These are phyloP conservation scores for Xylaria bambusicola DNA, from an alignment of 495 filamentous ascomycete species.

Conservation along the genomic window DNA sequence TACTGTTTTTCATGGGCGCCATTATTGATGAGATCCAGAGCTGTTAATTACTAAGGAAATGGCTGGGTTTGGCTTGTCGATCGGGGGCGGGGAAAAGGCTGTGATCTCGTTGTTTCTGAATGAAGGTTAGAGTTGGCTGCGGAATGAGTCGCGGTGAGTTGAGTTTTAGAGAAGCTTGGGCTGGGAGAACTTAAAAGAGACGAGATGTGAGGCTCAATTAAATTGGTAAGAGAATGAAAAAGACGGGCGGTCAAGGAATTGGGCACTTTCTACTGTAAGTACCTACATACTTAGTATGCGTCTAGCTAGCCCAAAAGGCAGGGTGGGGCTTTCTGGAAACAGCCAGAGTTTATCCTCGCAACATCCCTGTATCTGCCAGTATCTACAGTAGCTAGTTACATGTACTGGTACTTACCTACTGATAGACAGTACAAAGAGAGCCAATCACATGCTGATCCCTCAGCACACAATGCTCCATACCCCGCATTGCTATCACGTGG, in stretches of 20 bases:
- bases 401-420: too few relatives aligned
- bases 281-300: too few relatives aligned
- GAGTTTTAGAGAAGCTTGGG: too few relatives aligned
- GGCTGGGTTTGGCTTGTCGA: neutral
- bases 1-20: conserved; percentile 65
- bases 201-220: conserved; percentile 9
- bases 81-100: neutral
- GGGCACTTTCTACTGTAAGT: too few relatives aligned
- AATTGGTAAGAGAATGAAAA: neutral
- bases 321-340: neutral
- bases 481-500: conserved; percentile 12
- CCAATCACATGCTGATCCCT: neutral
- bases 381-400: too few relatives aligned
- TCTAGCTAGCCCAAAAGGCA: neutral
- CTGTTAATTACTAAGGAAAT: neutral
- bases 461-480: neutral
- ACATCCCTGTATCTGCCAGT: too few relatives aligned
- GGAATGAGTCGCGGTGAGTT: too few relatives aligned
- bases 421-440: too few relatives aligned
- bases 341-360: neutral
- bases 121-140: neutral
- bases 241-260: conserved; percentile 11
- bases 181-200: neutral
- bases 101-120: too few relatives aligned
- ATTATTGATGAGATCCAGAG: conserved; percentile 50